phyloP scores from a whole-genome alignment of 257 asterid genomes.

The Cinchona pubescens region DNA sequence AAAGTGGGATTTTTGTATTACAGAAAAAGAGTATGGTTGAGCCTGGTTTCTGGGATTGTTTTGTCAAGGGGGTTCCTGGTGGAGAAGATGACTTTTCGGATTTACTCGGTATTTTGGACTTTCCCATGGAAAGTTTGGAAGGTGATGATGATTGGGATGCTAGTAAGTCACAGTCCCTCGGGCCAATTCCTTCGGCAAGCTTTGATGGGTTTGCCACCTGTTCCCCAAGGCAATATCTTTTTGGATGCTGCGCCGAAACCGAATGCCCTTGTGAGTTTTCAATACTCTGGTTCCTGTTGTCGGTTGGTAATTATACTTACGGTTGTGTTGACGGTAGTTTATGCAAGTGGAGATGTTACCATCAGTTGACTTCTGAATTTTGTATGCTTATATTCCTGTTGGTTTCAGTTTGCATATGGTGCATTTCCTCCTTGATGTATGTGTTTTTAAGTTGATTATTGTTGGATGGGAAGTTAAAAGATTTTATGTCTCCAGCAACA shows the following conservation, averaged over 20 bases:
- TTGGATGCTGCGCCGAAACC: conserved; percentile 18
- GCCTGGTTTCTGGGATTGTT: conserved; percentile 45
- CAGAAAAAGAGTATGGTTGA: conserved; percentile 55
- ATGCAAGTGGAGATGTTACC: background rate
- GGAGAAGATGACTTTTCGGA: conserved; percentile 41
- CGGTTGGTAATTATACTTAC: background rate
- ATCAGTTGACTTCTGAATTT: background rate
- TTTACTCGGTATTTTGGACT: conserved; percentile 52
- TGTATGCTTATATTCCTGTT: background rate
- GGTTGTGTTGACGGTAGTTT: background rate
- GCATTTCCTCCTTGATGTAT: background rate
- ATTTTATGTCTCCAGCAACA: background rate
- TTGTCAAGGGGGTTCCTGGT: conserved; percentile 27
- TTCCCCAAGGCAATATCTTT: conserved; percentile 15
- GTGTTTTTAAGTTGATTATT: background rate
- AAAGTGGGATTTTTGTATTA: conserved; percentile 12
- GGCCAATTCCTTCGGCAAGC: conserved; percentile 65
- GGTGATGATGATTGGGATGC: conserved; percentile 56
- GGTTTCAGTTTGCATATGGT: background rate
- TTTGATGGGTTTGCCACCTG: conserved; percentile 32
- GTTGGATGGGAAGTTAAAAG: background rate
- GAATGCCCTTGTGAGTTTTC: conserved; percentile 43
- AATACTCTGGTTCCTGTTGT: background rate
- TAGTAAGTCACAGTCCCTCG: conserved; percentile 46
- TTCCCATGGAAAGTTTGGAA: conserved; percentile 68